phyloP scores from a whole-genome alignment of 1,284 basidiomycete genomes.

The Tetrapyrgos nigripes region DNA sequence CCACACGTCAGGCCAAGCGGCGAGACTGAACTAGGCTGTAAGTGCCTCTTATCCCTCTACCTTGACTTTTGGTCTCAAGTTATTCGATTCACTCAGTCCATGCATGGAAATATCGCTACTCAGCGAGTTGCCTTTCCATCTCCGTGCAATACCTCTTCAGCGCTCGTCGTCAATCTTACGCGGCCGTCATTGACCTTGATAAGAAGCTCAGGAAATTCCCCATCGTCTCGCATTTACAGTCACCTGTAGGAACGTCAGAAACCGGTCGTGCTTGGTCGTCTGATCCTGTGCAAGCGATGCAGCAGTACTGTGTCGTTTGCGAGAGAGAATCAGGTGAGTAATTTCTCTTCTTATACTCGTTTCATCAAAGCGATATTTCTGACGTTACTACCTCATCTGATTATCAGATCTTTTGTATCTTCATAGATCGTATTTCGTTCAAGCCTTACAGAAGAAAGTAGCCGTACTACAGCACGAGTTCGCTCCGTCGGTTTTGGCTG shows the following conservation, averaged over 20 bases:
- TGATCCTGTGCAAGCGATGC: slow-evolving; percentile 45
- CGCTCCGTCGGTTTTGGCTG: slow-evolving; percentile 51
- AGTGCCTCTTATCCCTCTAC: slow-evolving; percentile 26
- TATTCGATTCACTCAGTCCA: slow-evolving; percentile 47
- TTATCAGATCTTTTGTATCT: slow-evolving; percentile 54
- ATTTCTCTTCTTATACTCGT: slow-evolving; percentile 3
- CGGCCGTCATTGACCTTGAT: slow-evolving; percentile 50
- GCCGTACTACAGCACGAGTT: slow-evolving; percentile 52
- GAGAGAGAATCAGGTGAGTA: slow-evolving; percentile 53
- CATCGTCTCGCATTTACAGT: slow-evolving; percentile 47
- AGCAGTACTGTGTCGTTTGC: slow-evolving; percentile 49
- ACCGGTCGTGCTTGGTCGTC: slow-evolving; percentile 44
- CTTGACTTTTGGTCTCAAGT: slow-evolving; percentile 4
- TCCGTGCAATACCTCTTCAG: slow-evolving; percentile 51
- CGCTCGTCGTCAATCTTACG: slow-evolving; percentile 43
- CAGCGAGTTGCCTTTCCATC: slow-evolving; percentile 49
- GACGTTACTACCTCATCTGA: too few relatives aligned
- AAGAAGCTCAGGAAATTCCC: slow-evolving; percentile 52
- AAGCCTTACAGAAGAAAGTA: slow-evolving; percentile 49
- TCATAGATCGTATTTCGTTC: slow-evolving; percentile 56
- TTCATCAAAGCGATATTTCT: neutral
- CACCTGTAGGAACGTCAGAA: slow-evolving; percentile 39
- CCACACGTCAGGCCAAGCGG: slow-evolving; percentile 35
- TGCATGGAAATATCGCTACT: slow-evolving; percentile 54
- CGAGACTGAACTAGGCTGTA: slow-evolving; percentile 50